Evolutionary conservation across 2,329 filamentous ascomycete genomes (phyloP).

Genomic region (Dryadomyces sulphureus): DNA sequence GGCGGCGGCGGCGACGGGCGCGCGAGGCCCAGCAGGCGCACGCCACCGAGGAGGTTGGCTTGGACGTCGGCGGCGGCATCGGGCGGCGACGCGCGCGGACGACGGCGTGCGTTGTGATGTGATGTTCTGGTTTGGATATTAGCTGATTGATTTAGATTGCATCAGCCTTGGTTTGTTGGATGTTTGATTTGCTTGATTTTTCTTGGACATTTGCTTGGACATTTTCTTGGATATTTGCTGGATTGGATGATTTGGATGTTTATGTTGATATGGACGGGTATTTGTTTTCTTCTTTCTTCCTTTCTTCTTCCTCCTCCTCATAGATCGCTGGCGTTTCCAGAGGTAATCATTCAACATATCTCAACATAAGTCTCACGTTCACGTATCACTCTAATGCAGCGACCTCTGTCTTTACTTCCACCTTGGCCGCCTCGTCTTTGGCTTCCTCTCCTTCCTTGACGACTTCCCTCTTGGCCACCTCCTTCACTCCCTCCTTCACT

Average conservation of each 20-base stretch:
- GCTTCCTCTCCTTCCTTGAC: too few relatives aligned
- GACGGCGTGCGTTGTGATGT: slow-evolving; percentile 14
- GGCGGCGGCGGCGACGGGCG: slow-evolving; percentile 60
- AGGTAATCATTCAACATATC: too few relatives aligned
- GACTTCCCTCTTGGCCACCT: too few relatives aligned
- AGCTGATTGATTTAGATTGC: too few relatives aligned
- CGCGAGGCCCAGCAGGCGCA: slow-evolving; percentile 70
- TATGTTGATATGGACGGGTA: background rate
- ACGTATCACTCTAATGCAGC: too few relatives aligned
- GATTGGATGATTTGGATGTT: background rate
- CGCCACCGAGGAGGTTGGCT: slow-evolving; percentile 56
- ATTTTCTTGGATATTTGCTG: background rate
- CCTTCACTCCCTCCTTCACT: too few relatives aligned
- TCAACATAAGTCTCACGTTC: too few relatives aligned
- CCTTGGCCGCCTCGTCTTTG: too few relatives aligned
- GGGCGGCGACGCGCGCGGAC: slow-evolving; percentile 11
- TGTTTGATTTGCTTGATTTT: background rate
- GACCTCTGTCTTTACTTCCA: too few relatives aligned
- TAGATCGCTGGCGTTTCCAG: too few relatives aligned
- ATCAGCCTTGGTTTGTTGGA: background rate
- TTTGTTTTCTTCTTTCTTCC: background rate
- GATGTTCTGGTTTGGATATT: background rate
- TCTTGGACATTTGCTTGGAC: background rate
- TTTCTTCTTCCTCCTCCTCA: background rate
- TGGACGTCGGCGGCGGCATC: slow-evolving; percentile 31